Evolutionary conservation across 2,329 filamentous ascomycete species (phyloP), one percentile per base, ranked within the genome.

Genomic region (Apiospora marii): DNA sequence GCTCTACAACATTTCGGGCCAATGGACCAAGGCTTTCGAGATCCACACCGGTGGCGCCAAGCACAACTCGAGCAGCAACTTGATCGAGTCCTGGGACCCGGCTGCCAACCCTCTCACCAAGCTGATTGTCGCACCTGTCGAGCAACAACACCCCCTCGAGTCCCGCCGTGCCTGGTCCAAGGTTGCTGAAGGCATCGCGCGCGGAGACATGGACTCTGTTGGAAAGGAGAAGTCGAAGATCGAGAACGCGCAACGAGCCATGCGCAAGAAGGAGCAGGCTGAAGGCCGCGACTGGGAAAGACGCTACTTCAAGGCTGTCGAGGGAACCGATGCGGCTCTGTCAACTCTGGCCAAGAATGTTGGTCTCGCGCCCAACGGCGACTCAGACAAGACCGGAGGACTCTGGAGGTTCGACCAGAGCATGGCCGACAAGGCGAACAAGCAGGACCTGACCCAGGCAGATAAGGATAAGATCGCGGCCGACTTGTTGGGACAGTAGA

Each of bases 251-350:
- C 95, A 98, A 84, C 88, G 95, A 19, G 90, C 92, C 73, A 86
- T 96, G 85, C 89, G 95, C 76, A 87, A 87, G 19, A 78, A 79
- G 48, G 84, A 82, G 73, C 77, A 79, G 64, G 73, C 77, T 1
- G 93, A 95, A 77, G 91, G 91, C 27, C 88, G 88, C 61, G 86
- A 90, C 53, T 99, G 96, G 96, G 89, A 95, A 79, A 89, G 95
- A 67, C 89, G 92, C 71, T 98, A 96, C 85, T 99, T 98, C 84
- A 90, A 86, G 72, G 78, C 82, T 78, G 80, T 86, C 73, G 84
- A 83, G 16, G 77, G 72, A 24, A 73, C 79, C 0, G 89, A 91
- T 73, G 74, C 80, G 10, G 81, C 85, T 0, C 85, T 91, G 19
- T 78, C 82, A 69, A 74, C 77, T 14, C 81, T 90, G 14, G 88